phyloP scores from a whole-genome alignment of 2,329 filamentous ascomycete species.

The Aspergillaceae sp. region DNA sequence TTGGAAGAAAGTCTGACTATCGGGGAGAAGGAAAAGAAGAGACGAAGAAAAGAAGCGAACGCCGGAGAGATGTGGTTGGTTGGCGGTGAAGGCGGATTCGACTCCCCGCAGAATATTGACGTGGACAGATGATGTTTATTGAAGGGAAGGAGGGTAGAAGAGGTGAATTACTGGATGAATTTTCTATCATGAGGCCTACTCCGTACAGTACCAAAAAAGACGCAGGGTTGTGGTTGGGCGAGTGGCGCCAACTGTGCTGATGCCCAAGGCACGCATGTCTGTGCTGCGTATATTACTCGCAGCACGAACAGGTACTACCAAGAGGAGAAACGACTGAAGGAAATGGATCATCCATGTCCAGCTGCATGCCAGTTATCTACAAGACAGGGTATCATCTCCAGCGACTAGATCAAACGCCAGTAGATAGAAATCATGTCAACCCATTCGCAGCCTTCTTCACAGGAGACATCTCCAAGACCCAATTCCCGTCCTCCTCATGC shows the following conservation, averaged over 20 bases:
- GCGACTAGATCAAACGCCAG: background rate
- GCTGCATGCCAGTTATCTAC: background rate
- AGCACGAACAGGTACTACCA: too few relatives aligned
- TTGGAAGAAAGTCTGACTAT: background rate
- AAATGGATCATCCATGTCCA: too few relatives aligned
- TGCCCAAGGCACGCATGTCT: background rate
- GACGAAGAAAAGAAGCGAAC: conserved; percentile 3
- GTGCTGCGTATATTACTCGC: background rate
- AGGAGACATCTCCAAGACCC: conserved; percentile 28
- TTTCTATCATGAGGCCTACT: background rate
- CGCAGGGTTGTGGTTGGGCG: background rate
- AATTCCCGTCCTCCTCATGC: conserved; percentile 33
- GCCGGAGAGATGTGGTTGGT: background rate
- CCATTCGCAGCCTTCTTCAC: conserved; percentile 24
- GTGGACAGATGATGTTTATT: background rate
- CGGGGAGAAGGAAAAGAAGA: background rate
- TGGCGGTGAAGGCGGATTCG: background rate
- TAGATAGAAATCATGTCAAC: conserved; percentile 3
- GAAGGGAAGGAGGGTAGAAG: background rate
- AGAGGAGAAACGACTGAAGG: too few relatives aligned
- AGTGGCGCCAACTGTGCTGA: background rate
- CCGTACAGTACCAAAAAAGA: too few relatives aligned
- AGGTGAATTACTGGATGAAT: background rate
- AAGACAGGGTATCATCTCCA: conserved; percentile 5
- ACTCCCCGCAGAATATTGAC: background rate